Base-by-base conservation (phyloP, 2,329 filamentous ascomycete genomes). In the Magnaporthiopsis rhizophila region DNA sequence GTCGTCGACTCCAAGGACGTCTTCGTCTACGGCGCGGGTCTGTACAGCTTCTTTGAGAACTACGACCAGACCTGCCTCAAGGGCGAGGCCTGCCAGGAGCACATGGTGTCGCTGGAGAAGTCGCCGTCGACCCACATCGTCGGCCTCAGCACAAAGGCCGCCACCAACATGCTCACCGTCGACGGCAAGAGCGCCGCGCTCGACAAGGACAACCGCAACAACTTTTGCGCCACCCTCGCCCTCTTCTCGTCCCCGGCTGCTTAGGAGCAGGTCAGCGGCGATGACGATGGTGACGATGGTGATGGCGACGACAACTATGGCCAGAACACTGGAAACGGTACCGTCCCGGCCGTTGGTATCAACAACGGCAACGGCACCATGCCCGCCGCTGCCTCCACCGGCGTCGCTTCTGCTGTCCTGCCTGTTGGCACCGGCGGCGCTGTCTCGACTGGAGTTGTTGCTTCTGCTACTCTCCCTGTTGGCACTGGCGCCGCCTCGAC, bases 31-130 rank as follows among this genome's bases (percentile, higher is more conserved):
- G 90, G 90, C 59, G 88, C 85, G 6, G 90, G 90, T 32, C 77
- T 93, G 65, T 94, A 94, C 81, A 88, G 83, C 68, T 94, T 94
- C 83, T 94, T 92, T 72, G 85, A 94, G 74, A 91, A 92, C 80
- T 94, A 94, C 76, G 79, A 77, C 53, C 89, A 92, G 75, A 80
- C 81, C 24, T 95, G 91, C 70, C 82, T 93, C 21, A 74, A 76
- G 53, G 81, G 81, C 12, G 83, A 90, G 73, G 85, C 83, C 68
- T 95, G 91, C 79, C 91, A 94, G 76, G 81, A 87, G 65, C 89
- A 92, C 76, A 92, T 95, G 78, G 82, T 93, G 60, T 86, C 85
- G 69, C 78, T 94, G 50, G 87, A 92, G 74, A 83, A 84, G 72
- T 89, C 80, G 62, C 56, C 53, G n/a, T 73, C 75, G 26, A 80